phyloP scores from a whole-genome alignment of 441 rosid genomes.

The Aquilaria agallochum region DNA sequence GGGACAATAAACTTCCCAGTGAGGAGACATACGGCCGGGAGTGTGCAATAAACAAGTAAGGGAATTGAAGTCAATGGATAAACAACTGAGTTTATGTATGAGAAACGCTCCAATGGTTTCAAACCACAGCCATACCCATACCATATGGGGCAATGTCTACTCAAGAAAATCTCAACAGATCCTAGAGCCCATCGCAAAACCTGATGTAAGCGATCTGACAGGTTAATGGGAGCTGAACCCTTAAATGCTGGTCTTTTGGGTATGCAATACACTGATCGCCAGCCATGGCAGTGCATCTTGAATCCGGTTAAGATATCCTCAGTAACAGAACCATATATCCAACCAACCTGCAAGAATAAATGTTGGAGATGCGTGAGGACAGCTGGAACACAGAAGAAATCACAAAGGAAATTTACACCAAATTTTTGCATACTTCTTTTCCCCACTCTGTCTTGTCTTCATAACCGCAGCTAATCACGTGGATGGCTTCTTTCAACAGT shows the following conservation, averaged over 20 bases:
- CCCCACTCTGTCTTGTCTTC: conserved; percentile 99
- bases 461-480: conserved; percentile 95
- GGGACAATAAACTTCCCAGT: conserved; percentile 96
- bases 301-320: conserved; percentile 98
- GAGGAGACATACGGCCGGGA: conserved; percentile 91
- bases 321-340: conserved; percentile 98
- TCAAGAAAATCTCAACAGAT: conserved; percentile 93
- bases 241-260: conserved; percentile 85
- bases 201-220: conserved; percentile 97
- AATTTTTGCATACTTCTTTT: conserved; percentile 57
- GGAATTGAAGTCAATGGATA: conserved; percentile 98
- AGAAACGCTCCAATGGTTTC: conserved; percentile 83
- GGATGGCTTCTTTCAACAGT: conserved; percentile 93
- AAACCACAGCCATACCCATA: conserved; percentile 93
- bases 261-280: conserved; percentile 96
- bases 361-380: too few species aligned
- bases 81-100: conserved; percentile 83
- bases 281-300: conserved; percentile 99
- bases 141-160: conserved; percentile 98
- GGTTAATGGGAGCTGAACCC: conserved; percentile 98
- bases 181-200: conserved; percentile 99
- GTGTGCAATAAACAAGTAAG: conserved; percentile 72
- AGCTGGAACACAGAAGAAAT: conserved; percentile 7
- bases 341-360: conserved; percentile 61
- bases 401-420: neutral